Conservation (phyloP, 306 rosid species). For the Cicer judaicum region DNA sequence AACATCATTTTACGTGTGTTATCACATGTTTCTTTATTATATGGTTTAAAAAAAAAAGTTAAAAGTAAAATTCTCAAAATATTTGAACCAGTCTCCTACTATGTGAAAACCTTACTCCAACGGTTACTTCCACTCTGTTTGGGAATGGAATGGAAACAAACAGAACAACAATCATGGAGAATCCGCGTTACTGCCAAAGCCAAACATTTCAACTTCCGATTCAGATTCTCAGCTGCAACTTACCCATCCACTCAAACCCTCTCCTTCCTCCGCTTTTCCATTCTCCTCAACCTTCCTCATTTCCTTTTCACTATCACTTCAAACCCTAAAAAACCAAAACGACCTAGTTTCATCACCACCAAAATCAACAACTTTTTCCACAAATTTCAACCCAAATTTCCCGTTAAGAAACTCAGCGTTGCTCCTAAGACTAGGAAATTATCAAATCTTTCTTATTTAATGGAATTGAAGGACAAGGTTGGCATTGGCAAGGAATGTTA, state of each 20-base stretch:
- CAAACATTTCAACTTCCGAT: slow-evolving; percentile 54
- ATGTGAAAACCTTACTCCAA: background rate
- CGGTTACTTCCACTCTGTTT: slow-evolving; percentile 39
- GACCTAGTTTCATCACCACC: slow-evolving; percentile 28
- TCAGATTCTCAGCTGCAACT: slow-evolving; percentile 50
- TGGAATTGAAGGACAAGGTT: slow-evolving; percentile 41
- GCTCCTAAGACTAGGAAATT: background rate
- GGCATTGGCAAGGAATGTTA: slow-evolving; percentile 10
- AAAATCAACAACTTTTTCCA: slow-evolving; percentile 42
- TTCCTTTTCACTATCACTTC: slow-evolving; percentile 47
- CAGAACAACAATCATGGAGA: slow-evolving; percentile 51
- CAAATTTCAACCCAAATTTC: slow-evolving; percentile 33
- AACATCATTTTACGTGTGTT: too few relatives aligned
- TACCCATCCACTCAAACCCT: slow-evolving; percentile 45
- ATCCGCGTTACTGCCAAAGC: slow-evolving; percentile 57
- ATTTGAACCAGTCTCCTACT: too few relatives aligned
- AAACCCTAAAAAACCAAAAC: slow-evolving; percentile 20
- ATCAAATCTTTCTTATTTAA: slow-evolving; percentile 5
- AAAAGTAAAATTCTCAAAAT: too few relatives aligned
- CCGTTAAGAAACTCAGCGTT: slow-evolving; percentile 19
- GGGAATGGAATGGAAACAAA: slow-evolving; percentile 49
- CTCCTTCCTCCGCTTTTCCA: slow-evolving; percentile 50
- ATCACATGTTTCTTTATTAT: too few relatives aligned
- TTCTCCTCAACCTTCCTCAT: slow-evolving; percentile 57
- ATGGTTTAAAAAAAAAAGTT: too few relatives aligned